Evolutionary conservation across 345 rosid genomes (phyloP).

Genomic region (Leavenworthia alabamica): DNA sequence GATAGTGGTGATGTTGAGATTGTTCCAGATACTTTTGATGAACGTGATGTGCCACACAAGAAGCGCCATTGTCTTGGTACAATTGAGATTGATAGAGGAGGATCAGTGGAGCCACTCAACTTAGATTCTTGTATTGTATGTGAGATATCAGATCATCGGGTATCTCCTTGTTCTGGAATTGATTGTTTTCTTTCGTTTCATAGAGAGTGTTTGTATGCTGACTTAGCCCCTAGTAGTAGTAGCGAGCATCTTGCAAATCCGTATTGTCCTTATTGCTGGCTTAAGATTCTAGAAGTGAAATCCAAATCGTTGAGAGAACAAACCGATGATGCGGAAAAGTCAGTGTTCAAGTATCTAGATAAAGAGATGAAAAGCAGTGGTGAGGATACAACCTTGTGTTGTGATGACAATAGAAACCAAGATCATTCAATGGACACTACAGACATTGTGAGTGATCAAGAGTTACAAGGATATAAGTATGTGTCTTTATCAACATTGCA

Average conservation of each 20-base stretch:
- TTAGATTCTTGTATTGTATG: constrained; percentile 27
- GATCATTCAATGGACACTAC: constrained; percentile 1
- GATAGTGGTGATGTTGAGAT: constrained; percentile 2
- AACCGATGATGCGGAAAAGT: constrained; percentile 4
- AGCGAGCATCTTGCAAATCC: constrained; percentile 9
- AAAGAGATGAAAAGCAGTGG: background rate
- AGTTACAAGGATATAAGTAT: constrained; percentile 5
- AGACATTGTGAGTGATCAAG: constrained; percentile 10
- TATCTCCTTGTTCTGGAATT: constrained; percentile 6
- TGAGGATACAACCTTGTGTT: background rate
- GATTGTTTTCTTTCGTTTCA: constrained; percentile 21
- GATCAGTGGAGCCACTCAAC: background rate
- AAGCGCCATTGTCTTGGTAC: constrained; percentile 16
- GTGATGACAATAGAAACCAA: background rate
- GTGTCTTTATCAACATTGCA: background rate
- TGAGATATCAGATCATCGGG: background rate
- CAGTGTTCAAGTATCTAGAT: constrained; percentile 6
- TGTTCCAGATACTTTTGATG: constrained; percentile 9
- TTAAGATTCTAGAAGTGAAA: background rate
- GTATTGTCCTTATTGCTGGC: constrained; percentile 29
- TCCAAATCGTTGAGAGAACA: background rate
- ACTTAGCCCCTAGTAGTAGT: background rate
- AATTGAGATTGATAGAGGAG: background rate
- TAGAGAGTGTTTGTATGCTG: constrained; percentile 14
- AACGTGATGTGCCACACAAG: constrained; percentile 14